These are phyloP conservation scores for Samsoniella hepiali DNA, from an alignment of 2,329 filamentous ascomycete genomes.

Conservation along the genomic window DNA sequence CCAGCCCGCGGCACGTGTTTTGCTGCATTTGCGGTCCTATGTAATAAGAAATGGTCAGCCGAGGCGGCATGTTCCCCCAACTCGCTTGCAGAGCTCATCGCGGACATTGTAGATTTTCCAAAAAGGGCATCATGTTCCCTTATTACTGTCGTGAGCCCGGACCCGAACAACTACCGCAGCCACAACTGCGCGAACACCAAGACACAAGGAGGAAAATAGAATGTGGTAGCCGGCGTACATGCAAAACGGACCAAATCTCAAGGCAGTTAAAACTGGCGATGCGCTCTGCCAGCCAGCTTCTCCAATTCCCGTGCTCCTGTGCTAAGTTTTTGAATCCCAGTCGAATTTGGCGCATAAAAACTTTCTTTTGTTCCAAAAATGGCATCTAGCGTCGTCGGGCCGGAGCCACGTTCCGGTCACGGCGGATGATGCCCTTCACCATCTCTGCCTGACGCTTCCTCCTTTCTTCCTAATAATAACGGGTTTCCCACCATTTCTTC, in stretches of 20 bases:
- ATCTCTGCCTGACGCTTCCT: background rate
- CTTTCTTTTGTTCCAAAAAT: background rate
- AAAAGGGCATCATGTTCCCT: background rate
- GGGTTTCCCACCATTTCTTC: background rate
- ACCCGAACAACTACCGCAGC: background rate
- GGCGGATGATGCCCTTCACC: background rate
- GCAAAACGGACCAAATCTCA: background rate
- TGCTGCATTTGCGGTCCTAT: background rate
- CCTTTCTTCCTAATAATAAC: background rate
- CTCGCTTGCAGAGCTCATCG: background rate
- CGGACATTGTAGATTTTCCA: background rate
- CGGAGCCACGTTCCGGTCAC: background rate
- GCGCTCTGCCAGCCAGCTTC: background rate
- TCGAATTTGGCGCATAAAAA: background rate
- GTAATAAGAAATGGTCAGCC: background rate
- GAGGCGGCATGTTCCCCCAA: slow-evolving; percentile 1
- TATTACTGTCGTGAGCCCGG: background rate
- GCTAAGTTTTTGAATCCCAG: no score
- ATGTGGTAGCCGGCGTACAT: background rate
- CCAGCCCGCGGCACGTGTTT: slow-evolving; percentile 3
- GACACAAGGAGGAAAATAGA: background rate
- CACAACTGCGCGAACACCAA: background rate
- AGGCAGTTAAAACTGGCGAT: background rate
- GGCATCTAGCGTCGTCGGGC: background rate
- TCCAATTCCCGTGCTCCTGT: background rate